Percentiles rank a stretch among this genome's conserved stretches.
These are phyloP conservation scores for Aphanoascus verrucosus DNA, from an alignment of 2,329 filamentous ascomycete species.

Conservation along the genomic window DNA sequence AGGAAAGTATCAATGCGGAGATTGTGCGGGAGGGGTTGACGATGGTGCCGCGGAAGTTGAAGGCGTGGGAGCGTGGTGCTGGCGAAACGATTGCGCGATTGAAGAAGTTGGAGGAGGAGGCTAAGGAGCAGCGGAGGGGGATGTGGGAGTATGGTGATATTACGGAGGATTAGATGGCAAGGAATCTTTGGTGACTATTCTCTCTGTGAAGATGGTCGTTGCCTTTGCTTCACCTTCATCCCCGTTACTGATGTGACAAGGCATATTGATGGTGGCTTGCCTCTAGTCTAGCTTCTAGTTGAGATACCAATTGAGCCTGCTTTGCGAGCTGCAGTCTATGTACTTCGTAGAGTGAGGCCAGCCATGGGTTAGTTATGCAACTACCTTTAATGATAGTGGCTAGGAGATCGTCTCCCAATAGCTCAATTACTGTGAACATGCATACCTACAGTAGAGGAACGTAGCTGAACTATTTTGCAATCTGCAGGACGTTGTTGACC, in stretches of 20 bases:
- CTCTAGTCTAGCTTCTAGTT: neutral
- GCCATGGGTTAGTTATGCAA: no score
- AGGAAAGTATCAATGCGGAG: slow-evolving; percentile 81
- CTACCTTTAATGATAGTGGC: no score
- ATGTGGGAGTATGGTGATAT: slow-evolving; percentile 99
- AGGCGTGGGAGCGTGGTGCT: slow-evolving; percentile 76
- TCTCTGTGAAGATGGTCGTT: neutral
- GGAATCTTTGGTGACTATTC: neutral
- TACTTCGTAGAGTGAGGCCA: no score
- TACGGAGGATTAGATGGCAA: slow-evolving; percentile 60
- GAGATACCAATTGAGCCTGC: no score
- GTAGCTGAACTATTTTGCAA: no score
- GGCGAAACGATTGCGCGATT: slow-evolving; percentile 61
- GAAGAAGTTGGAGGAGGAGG: slow-evolving; percentile 61
- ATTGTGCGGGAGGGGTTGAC: slow-evolving; percentile 72
- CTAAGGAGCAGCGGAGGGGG: slow-evolving; percentile 68
- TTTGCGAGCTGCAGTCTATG: no score
- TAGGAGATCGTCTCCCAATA: no score
- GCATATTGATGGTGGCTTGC: neutral
- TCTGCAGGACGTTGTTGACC: no score
- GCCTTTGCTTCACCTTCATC: no score
- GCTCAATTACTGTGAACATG: no score
- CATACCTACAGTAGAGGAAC: no score
- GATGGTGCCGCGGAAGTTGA: slow-evolving; percentile 85
- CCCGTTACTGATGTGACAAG: no score